Evolutionary conservation across 352 stramenopile genomes (phyloP).

Genomic region (Phytophthora sp.): DNA sequence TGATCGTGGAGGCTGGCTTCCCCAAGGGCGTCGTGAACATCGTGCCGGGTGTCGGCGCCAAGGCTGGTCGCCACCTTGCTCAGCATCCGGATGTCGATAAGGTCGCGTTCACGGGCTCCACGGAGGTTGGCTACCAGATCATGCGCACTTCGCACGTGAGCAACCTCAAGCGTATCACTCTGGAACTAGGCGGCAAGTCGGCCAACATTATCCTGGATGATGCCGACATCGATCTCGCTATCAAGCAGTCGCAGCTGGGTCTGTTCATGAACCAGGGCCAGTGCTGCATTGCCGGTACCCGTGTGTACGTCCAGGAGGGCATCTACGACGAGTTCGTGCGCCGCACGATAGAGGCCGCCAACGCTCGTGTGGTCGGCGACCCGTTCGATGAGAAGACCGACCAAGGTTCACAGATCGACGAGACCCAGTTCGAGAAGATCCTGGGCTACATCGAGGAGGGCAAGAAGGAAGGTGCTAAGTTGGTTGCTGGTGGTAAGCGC

Average conservation of each 20-base stretch:
- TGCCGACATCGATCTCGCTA: constrained; percentile 68
- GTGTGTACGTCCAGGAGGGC: constrained; percentile 86
- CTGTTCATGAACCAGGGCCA: constrained; percentile 90
- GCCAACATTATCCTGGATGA: constrained; percentile 74
- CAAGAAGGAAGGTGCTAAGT: constrained; percentile 78
- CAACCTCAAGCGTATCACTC: constrained; percentile 78
- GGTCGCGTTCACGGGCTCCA: constrained; percentile 79
- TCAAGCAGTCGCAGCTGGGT: constrained; percentile 51
- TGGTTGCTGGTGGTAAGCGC: constrained; percentile 79
- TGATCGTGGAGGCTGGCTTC: constrained; percentile 82
- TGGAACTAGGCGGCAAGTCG: constrained; percentile 81
- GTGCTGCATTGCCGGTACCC: constrained; percentile 80
- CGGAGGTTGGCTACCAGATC: constrained; percentile 61
- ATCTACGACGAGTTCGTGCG: constrained; percentile 37
- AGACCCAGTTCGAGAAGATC: constrained; percentile 82
- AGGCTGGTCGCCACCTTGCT: constrained; percentile 46
- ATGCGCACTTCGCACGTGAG: constrained; percentile 54
- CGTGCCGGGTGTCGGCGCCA: constrained; percentile 54
- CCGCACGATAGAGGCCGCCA: constrained; percentile 51
- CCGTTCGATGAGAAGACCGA: constrained; percentile 48
- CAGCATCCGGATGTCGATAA: constrained; percentile 74
- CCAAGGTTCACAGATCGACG: constrained; percentile 67
- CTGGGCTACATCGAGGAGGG: constrained; percentile 78
- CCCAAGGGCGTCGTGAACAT: constrained; percentile 88
- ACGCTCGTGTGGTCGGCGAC: constrained; percentile 60